Evolutionary conservation across 495 filamentous ascomycete genomes (phyloP), one percentile per base, ranked within the genome.

Genomic region (Aspergillus saccharolyticus): DNA sequence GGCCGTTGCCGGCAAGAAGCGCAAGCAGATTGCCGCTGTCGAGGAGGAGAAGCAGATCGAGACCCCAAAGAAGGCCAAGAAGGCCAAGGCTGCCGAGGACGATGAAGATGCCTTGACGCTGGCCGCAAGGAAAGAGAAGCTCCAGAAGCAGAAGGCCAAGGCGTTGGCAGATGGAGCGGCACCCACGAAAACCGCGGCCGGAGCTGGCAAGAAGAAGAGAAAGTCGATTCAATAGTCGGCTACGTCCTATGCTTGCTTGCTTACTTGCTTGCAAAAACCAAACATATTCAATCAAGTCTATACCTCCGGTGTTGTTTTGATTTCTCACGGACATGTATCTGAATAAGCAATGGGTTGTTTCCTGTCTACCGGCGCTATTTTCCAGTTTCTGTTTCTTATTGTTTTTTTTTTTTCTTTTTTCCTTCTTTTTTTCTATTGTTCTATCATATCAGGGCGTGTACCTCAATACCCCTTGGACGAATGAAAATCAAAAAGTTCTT

Each of bases 1-100:
- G 51, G 68, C 75, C 47, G 70, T 70, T 21, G 82, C 83, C 67
- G 77, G 77, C 56, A 89, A 86, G 82, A 90, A 91, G 80, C 80
- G 87, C 63, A 80, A 80, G 67, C 69, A 63, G 79, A 69, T 54
- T 70, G 55, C 58, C 67, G 83, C 84, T 28, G 56, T 59, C 66
- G 83, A 85, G 25, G 71, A 82, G 6, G 80, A 85, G 62, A 80
- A 83, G 74, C 75, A 80, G 59, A 76, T 85, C 52, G 77, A 82
- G 42, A 72, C 72, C 25, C 74, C 79, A 54, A 87, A 87, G 74
- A 82, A 84, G 56, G 79, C 68, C 19, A 74, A 77, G 65, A 77
- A 77, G 68, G 58, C 67, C 54, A 74, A 78, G 65, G 63, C 72
- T 21, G 65, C 68, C 21, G 73, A 76, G 18, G 68, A 78, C 61